A percentile compares a stretch with the other conserved stretches of the same genome.
These are phyloP conservation scores for Opeltia flavorubescens DNA, from an alignment of 495 filamentous ascomycete genomes.

Conservation along the genomic window DNA sequence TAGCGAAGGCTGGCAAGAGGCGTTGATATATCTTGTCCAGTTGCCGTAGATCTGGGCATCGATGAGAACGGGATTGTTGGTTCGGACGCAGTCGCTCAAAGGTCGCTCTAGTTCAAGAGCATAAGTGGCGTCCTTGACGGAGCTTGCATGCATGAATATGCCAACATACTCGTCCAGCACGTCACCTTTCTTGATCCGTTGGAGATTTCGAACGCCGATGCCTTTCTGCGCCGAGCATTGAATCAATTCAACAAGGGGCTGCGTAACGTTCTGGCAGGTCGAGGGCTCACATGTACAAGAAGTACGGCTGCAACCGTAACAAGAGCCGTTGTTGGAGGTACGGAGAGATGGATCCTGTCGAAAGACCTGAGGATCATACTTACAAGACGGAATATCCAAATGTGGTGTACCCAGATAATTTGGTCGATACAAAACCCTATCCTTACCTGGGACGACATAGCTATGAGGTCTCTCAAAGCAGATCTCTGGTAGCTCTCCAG, in stretches of 20 bases:
- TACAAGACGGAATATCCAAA: constrained; percentile 10
- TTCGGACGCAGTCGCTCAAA: neutral
- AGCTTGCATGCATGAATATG: constrained; percentile 12
- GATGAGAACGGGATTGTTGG: neutral
- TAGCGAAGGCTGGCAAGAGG: constrained; percentile 47
- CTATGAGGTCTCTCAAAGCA: constrained; percentile 14
- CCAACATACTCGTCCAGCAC: constrained; percentile 24
- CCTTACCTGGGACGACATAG: constrained; percentile 8
- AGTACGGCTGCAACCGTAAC: constrained; percentile 10
- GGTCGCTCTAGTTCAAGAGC: constrained; percentile 1
- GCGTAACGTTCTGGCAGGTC: constrained; percentile 2
- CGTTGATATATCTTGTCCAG: constrained; percentile 59
- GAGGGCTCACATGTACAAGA: constrained; percentile 14
- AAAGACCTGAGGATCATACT: constrained; percentile 10
- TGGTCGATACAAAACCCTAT: constrained; percentile 9
- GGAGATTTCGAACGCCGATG: constrained; percentile 23
- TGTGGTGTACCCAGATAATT: constrained; percentile 8
- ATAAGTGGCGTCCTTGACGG: constrained; percentile 4
- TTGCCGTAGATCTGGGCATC: constrained; percentile 21
- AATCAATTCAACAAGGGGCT: constrained; percentile 21
- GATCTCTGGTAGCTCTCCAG: constrained; percentile 9
- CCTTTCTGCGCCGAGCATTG: constrained; percentile 19
- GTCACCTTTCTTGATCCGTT: constrained; percentile 14
- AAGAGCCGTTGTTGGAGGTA: constrained; percentile 1
- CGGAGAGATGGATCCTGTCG: neutral